Conservation (phyloP, 257 asterid species). For the Jasminum sambac region DNA sequence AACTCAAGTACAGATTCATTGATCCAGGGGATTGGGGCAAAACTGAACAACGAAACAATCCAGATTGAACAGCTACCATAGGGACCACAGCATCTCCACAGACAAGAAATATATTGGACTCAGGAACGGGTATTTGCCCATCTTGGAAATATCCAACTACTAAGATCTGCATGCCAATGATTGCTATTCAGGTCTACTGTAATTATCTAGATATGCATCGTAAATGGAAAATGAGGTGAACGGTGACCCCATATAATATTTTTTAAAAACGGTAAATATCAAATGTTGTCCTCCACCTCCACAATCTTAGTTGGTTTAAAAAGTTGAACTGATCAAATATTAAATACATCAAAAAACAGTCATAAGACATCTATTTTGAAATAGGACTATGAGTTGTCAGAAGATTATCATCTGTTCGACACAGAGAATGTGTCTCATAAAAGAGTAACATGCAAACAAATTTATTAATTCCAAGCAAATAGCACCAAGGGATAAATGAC, state of each 20-base stretch:
- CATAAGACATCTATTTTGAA: constrained; percentile 10
- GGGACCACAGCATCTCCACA: constrained; percentile 69
- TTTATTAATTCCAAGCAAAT: neutral
- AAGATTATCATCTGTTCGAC: neutral
- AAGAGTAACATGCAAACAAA: constrained; percentile 16
- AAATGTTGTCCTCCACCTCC: neutral
- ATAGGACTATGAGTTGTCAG: constrained; percentile 11
- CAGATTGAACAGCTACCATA: constrained; percentile 64
- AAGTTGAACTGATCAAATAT: neutral
- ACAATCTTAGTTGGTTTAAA: neutral
- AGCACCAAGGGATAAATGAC: constrained; percentile 10
- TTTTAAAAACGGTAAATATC: neutral
- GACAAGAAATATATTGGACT: constrained; percentile 52
- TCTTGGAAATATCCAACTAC: constrained; percentile 68
- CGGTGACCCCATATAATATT: neutral
- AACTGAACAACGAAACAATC: constrained; percentile 73
- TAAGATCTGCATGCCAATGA: constrained; percentile 61
- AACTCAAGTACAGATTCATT: constrained; percentile 65
- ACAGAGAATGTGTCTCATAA: constrained; percentile 14
- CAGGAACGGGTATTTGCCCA: constrained; percentile 40
- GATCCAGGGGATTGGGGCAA: constrained; percentile 71
- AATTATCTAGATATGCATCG: neutral
- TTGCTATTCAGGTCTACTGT: constrained; percentile 17
- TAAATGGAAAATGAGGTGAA: neutral
- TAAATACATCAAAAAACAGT: neutral